Percentiles rank a stretch among this genome's conserved stretches.
phyloP scores from a whole-genome alignment of 208 protist species.

The Borovskyia barvae region DNA sequence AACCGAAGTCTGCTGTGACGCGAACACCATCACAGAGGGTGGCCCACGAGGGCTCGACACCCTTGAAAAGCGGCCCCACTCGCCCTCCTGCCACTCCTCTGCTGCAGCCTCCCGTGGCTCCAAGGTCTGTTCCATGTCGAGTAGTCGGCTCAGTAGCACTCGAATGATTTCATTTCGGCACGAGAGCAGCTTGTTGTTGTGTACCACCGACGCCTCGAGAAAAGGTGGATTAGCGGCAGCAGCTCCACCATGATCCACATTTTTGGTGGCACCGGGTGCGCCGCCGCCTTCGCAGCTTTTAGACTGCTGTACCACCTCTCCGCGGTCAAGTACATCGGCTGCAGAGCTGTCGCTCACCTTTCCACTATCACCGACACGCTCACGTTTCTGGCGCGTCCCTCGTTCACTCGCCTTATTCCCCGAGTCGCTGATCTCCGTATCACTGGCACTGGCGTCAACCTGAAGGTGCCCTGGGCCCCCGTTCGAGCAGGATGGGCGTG shows the following conservation, averaged over 20 bases:
- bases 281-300: too few relatives aligned
- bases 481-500: conserved; percentile 5
- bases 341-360: background rate
- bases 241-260: too few relatives aligned
- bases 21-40: background rate
- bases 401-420: background rate
- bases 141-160: conserved; percentile 55
- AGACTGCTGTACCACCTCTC: too few relatives aligned
- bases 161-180: conserved; percentile 68
- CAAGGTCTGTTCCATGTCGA: conserved; percentile 65
- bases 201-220: conserved; percentile 9
- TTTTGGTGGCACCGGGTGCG: too few relatives aligned
- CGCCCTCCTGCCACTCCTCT: background rate
- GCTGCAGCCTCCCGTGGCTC: conserved; percentile 29
- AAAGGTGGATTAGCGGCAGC: background rate
- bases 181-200: conserved; percentile 72
- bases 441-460: conserved; percentile 14
- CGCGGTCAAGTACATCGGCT: background rate
- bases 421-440: conserved; percentile 14
- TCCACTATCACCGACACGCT: background rate
- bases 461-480: too few relatives aligned
- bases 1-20: background rate
- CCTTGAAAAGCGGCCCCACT: background rate
- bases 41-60: too few relatives aligned
- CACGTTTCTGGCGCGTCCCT: too few relatives aligned